phyloP scores from a whole-genome alignment of 83 land plant species.

The Picea engelmannii region DNA sequence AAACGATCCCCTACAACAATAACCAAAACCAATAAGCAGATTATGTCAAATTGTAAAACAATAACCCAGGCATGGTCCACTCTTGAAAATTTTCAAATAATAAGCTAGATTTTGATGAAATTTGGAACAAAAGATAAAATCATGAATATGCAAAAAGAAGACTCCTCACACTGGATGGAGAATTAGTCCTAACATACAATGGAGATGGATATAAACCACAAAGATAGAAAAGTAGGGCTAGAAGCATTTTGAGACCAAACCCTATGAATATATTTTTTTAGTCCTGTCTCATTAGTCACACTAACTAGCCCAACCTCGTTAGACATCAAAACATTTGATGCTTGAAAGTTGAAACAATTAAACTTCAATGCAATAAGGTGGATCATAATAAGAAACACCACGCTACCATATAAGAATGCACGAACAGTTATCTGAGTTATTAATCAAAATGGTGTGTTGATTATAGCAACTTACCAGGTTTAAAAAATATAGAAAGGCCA shows the following conservation, averaged over 20 bases:
- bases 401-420: not conserved
- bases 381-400: not conserved
- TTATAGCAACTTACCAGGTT: not conserved
- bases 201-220: too few species aligned
- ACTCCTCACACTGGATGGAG: too few species aligned
- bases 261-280: not conserved
- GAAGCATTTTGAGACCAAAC: not conserved
- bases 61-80: not conserved
- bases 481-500: too few species aligned
- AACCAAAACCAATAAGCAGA: not conserved
- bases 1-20: constrained; percentile 2
- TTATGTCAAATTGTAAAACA: not conserved
- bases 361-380: not conserved
- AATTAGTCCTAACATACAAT: too few species aligned
- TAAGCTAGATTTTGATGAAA: not conserved
- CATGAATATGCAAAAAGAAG: too few species aligned
- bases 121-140: not conserved
- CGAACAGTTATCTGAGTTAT: not conserved
- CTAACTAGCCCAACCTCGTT: not conserved
- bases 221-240: not conserved
- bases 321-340: not conserved
- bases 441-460: not conserved
- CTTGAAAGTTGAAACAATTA: not conserved
- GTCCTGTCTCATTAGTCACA: not conserved
- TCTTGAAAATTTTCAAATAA: not conserved